Conservation (phyloP, 2,329 filamentous ascomycete species). For the Exserohilum rostratum region DNA sequence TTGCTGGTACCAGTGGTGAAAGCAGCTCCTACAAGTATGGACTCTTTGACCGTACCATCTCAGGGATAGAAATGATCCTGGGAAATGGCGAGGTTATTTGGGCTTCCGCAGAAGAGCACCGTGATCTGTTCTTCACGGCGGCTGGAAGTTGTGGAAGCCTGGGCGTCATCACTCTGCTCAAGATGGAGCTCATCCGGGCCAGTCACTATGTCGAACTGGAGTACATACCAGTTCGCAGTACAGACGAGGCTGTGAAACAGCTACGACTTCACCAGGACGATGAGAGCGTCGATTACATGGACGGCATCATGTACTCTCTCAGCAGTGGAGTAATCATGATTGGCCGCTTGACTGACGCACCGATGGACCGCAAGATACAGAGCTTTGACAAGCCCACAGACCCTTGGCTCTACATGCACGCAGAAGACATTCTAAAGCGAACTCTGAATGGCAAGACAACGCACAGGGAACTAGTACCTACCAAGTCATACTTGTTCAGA, state of each 20-base stretch:
- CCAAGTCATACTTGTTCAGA: conserved; percentile 63
- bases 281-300: conserved; percentile 66
- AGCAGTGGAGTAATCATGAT: conserved; percentile 65
- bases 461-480: conserved; percentile 52
- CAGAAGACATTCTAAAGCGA: conserved; percentile 46
- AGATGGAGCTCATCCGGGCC: conserved; percentile 63
- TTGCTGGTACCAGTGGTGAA: conserved; percentile 70
- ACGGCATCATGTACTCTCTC: conserved; percentile 68
- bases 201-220: conserved; percentile 65
- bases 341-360: conserved; percentile 61
- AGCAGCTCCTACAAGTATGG: conserved; percentile 70
- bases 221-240: conserved; percentile 62
- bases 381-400: conserved; percentile 65
- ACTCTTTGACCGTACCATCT: conserved; percentile 68
- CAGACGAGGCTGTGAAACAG: conserved; percentile 56
- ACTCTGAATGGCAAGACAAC: conserved; percentile 9
- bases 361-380: conserved; percentile 44
- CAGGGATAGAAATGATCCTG: conserved; percentile 67
- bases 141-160: conserved; percentile 66
- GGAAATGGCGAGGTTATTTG: conserved; percentile 62
- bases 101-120: conserved; percentile 52
- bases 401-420: conserved; percentile 78
- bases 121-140: conserved; percentile 65
- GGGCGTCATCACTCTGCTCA: conserved; percentile 66
- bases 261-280: conserved; percentile 56